Evolutionary conservation across 1,139 yeast species (phyloP), one percentile per base, ranked within the genome.

Genomic region (Geotrichum histeridarum): DNA sequence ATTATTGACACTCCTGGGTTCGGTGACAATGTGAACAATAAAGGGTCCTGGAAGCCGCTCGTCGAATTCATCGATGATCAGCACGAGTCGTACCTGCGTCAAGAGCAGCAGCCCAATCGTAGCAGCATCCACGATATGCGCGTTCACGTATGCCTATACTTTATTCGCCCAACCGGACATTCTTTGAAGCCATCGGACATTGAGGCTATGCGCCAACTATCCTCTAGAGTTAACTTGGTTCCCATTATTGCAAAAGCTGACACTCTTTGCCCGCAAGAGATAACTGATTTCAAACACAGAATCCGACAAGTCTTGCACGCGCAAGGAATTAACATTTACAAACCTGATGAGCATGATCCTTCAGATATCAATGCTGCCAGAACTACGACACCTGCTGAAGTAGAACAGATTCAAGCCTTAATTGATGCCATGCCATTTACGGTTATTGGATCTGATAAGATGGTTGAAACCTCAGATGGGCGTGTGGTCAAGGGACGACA

Each of bases 1-100:
- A 79, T 93, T 58, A 83, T 94, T 64, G 99, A 93, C 72, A 93
- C 99, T 8, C 99, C 99, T 15, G 99, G 99, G 1, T 90, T 93
- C 69, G 99, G 99, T 60, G 96, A 91, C 73, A 89, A 90, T 69
- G 95, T 93, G 64, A 86, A 93, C 76, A 93, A 93, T 73, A 82
- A 80, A 65, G 93, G 88, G 67, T 82, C 96, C 53, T 94, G 97
- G 97, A 86, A 86, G 63, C 93, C 97, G 42, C 84, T 94, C 64
- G 80, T 90, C 57, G 97, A 91, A 70, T 93, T 91, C 67, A 81
- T 93, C 60, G 99, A 93, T 71, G 99, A 93, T 72, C 99, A 93
- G 76, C 97, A 93, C 69, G 96, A 93, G 72, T 79, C 87, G 33
- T 91, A 74, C 69, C 86, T 93, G 95, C 84, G 88, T 67, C 99